phyloP scores from a whole-genome alignment of 192 early-diverging fungal genomes.

The Funneliformis geosporum region DNA sequence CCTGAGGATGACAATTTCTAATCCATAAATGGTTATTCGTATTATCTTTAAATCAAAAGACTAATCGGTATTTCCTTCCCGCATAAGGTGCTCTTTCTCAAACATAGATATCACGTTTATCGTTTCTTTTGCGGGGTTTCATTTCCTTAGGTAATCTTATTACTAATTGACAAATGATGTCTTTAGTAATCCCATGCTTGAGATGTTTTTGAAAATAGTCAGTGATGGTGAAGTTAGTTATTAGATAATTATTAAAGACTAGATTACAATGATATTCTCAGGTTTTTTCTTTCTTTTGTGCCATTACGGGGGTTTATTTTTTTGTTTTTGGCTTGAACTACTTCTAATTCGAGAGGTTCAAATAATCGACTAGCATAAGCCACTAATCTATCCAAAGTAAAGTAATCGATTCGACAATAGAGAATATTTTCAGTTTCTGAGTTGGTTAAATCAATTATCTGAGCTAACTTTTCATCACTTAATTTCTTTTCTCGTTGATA shows the following conservation, averaged over 20 bases:
- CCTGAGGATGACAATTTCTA: conserved; percentile 10
- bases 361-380: conserved; percentile 6
- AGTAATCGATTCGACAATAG: background rate
- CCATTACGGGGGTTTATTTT: too few species aligned
- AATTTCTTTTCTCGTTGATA: background rate
- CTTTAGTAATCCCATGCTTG: too few species aligned
- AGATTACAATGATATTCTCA: too few species aligned
- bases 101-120: background rate
- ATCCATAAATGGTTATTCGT: background rate
- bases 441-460: background rate
- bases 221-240: background rate
- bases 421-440: background rate
- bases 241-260: background rate
- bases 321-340: too few species aligned
- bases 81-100: background rate
- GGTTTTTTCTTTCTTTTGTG: too few species aligned
- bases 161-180: too few species aligned
- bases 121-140: conserved; percentile 4
- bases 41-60: background rate
- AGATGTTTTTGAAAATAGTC: background rate
- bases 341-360: background rate
- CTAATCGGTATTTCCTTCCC: background rate
- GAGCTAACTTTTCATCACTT: background rate
- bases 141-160: too few species aligned
- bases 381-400: background rate